Evolutionary conservation across 2,329 filamentous ascomycete species (phyloP).

Genomic region (Aspergillus sp.): DNA sequence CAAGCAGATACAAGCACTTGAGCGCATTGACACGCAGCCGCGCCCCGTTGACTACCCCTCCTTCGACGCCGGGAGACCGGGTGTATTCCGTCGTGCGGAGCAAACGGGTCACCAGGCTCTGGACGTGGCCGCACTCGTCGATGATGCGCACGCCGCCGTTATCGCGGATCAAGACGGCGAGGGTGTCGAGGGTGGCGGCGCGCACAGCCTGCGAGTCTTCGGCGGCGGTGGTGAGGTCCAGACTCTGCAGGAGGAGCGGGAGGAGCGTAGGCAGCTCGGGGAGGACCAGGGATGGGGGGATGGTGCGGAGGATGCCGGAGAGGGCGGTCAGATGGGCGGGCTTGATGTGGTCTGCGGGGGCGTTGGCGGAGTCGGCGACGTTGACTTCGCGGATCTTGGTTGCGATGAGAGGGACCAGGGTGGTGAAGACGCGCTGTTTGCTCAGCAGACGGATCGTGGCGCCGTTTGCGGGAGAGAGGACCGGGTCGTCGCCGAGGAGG

Average conservation of each 20-base stretch:
- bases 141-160: constrained; percentile 53
- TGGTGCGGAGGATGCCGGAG: constrained; percentile 59
- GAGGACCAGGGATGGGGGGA: constrained; percentile 60
- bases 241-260: constrained; percentile 61
- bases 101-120: constrained; percentile 57
- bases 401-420: constrained; percentile 57
- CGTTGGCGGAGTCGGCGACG: constrained; percentile 31
- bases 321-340: constrained; percentile 64
- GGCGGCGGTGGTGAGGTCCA: constrained; percentile 52
- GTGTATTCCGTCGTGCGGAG: constrained; percentile 46
- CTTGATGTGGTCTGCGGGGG: constrained; percentile 43
- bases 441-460: constrained; percentile 61
- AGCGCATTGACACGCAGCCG: constrained; percentile 36
- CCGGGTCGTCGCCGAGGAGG: constrained; percentile 60
- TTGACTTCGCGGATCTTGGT: constrained; percentile 49
- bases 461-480: constrained; percentile 60
- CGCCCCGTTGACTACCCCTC: constrained; percentile 20
- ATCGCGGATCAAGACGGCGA: constrained; percentile 58
- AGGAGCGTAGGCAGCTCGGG: constrained; percentile 58
- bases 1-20: constrained; percentile 39
- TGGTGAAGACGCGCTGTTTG: constrained; percentile 63
- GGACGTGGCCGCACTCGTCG: constrained; percentile 54
- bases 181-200: constrained; percentile 58
- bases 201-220: constrained; percentile 53
- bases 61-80: neutral